phyloP scores from a whole-genome alignment of 352 stramenopile species.

The Pythium brachiatum region DNA sequence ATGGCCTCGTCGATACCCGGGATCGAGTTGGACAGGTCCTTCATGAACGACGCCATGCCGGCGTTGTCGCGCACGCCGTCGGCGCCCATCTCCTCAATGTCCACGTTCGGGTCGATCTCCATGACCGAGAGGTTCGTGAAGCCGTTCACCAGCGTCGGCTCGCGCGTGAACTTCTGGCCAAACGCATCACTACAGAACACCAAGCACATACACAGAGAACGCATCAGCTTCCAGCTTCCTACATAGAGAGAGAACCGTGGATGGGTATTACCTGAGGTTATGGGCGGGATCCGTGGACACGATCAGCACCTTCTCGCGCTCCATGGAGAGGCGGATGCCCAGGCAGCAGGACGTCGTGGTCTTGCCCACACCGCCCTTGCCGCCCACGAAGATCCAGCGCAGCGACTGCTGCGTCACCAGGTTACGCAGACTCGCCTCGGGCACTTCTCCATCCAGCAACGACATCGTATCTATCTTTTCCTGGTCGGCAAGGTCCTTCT shows the following conservation, averaged over 20 bases:
- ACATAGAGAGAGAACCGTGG: background rate
- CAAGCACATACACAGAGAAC: background rate
- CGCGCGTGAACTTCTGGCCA: conserved; percentile 98
- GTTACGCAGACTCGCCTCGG: conserved; percentile 89
- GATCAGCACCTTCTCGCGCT: conserved; percentile 95
- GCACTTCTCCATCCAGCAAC: conserved; percentile 46
- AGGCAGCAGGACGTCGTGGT: conserved; percentile 98
- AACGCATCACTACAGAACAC: conserved; percentile 92
- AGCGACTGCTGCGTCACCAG: conserved; percentile 87
- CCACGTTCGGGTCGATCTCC: conserved; percentile 96
- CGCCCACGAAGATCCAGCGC: conserved; percentile 95
- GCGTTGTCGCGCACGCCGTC: conserved; percentile 85
- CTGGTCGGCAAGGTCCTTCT: background rate
- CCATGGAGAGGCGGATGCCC: conserved; percentile 89
- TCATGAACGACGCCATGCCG: conserved; percentile 94
- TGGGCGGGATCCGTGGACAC: conserved; percentile 99
- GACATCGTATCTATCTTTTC: background rate
- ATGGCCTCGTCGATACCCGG: conserved; percentile 99
- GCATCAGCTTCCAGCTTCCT: background rate
- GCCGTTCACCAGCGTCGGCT: conserved; percentile 96
- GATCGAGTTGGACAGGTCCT: conserved; percentile 97
- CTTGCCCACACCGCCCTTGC: conserved; percentile 95
- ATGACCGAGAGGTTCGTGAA: conserved; percentile 98
- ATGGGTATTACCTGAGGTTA: conserved; percentile 88
- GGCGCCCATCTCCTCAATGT: conserved; percentile 80